A percentile compares a stretch with the other conserved stretches of the same genome.
These are phyloP conservation scores for Saposhnikovia divaricata DNA, from an alignment of 129 eudicot genomes.

Conservation along the genomic window DNA sequence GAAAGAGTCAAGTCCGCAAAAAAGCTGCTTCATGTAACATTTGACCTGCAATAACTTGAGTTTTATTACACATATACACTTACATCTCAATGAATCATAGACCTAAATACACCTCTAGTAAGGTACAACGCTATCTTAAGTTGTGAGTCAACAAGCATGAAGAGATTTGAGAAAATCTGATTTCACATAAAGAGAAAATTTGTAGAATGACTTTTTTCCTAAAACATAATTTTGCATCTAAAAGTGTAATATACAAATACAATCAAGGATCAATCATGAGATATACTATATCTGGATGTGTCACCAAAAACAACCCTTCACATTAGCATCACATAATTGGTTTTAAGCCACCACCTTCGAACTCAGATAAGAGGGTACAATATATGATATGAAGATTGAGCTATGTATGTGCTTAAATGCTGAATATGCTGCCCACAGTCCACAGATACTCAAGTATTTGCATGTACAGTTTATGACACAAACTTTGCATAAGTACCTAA, in stretches of 20 bases:
- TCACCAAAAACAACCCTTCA: background rate
- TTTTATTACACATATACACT: background rate
- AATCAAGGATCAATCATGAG: background rate
- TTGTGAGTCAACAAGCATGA: background rate
- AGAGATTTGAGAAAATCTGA: background rate
- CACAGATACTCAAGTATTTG: background rate
- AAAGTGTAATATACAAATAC: background rate
- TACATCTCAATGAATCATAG: background rate
- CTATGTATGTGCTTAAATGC: background rate
- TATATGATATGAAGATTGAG: background rate
- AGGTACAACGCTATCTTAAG: background rate
- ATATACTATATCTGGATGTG: background rate
- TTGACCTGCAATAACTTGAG: slow-evolving; percentile 46
- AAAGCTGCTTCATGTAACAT: slow-evolving; percentile 74
- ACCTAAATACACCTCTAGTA: background rate
- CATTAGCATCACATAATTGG: background rate
- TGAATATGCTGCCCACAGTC: background rate
- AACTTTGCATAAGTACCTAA: slow-evolving; percentile 36
- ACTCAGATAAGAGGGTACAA: background rate
- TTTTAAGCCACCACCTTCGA: background rate
- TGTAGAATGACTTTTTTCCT: too few relatives aligned
- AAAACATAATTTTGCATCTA: background rate
- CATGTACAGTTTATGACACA: too few relatives aligned
- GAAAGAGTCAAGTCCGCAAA: slow-evolving; percentile 79
- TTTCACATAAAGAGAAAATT: too few relatives aligned